A percentile compares a stretch with the other conserved stretches of the same genome.
These are phyloP conservation scores for Diutina mesorugosa DNA, from an alignment of 1,139 yeast species.

Conservation along the genomic window DNA sequence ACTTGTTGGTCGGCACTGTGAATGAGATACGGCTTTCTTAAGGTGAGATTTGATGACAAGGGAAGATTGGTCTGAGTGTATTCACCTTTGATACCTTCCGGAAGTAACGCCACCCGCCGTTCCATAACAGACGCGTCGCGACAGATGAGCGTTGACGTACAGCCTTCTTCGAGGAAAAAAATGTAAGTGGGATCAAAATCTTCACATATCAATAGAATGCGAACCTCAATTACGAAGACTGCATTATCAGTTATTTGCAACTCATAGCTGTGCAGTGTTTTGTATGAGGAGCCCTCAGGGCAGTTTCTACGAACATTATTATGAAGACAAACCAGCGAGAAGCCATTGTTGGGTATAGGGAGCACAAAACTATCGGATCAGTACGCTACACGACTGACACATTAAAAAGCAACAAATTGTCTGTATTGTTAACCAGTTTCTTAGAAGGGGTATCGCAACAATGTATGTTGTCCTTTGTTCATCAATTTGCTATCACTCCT, in stretches of 20 bases:
- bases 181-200: too few relatives aligned
- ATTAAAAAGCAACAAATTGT: not conserved
- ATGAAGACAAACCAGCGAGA: too few relatives aligned
- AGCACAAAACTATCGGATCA: too few relatives aligned
- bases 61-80: conserved; percentile 16
- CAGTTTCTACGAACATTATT: too few relatives aligned
- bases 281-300: too few relatives aligned
- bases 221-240: too few relatives aligned
- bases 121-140: not conserved
- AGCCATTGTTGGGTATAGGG: too few relatives aligned
- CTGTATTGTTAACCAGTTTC: not conserved
- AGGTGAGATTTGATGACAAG: conserved; percentile 8
- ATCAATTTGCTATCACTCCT: too few relatives aligned
- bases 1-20: conserved; percentile 7
- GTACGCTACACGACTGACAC: not conserved
- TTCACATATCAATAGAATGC: too few relatives aligned
- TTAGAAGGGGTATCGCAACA: not conserved
- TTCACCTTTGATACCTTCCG: not conserved
- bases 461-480: not conserved
- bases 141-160: not conserved
- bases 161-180: not conserved
- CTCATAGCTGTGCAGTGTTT: too few relatives aligned
- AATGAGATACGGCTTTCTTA: conserved; percentile 13
- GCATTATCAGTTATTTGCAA: too few relatives aligned
- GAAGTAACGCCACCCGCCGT: not conserved